Conservation (phyloP, 2,329 filamentous ascomycete genomes). For the Rutstroemia sp. region DNA sequence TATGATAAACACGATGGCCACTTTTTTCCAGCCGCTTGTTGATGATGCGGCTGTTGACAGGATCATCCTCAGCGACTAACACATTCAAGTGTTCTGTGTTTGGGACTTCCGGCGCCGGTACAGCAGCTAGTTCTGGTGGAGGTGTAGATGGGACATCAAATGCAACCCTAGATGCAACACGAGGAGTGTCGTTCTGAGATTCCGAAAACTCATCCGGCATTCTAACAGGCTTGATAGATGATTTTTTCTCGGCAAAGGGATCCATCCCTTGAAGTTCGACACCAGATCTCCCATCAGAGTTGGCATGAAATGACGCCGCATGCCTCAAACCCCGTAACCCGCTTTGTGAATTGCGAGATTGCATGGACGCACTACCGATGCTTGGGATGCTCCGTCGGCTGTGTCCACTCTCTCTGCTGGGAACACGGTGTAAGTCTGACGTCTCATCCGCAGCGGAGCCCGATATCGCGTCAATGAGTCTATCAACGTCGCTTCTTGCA, state of each 20-base stretch:
- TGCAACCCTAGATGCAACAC: conserved; percentile 12
- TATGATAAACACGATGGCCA: conserved; percentile 64
- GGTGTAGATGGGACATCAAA: conserved; percentile 14
- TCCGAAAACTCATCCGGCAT: conserved; percentile 36
- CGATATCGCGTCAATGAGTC: conserved; percentile 65
- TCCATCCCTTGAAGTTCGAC: conserved; percentile 35
- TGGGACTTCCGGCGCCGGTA: conserved; percentile 16
- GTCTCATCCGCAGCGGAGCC: conserved; percentile 44
- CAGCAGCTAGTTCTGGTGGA: background rate
- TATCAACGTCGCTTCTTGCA: conserved; percentile 53
- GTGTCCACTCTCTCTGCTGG: conserved; percentile 17
- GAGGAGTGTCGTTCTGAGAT: background rate
- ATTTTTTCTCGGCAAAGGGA: conserved; percentile 33
- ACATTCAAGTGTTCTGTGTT: conserved; percentile 38
- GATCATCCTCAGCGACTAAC: conserved; percentile 81
- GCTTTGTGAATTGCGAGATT: background rate
- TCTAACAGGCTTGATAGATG: conserved; percentile 37
- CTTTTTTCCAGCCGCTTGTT: conserved; percentile 71
- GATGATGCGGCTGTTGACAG: conserved; percentile 76
- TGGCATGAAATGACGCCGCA: conserved; percentile 18
- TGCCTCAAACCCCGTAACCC: conserved; percentile 11
- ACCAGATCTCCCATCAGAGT: conserved; percentile 15
- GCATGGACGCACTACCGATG: conserved; percentile 4
- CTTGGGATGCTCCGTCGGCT: conserved; percentile 17
- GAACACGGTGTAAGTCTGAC: conserved; percentile 21